Conservation (phyloP, 2,329 filamentous ascomycete genomes). For the Mollisia scopiformis region DNA sequence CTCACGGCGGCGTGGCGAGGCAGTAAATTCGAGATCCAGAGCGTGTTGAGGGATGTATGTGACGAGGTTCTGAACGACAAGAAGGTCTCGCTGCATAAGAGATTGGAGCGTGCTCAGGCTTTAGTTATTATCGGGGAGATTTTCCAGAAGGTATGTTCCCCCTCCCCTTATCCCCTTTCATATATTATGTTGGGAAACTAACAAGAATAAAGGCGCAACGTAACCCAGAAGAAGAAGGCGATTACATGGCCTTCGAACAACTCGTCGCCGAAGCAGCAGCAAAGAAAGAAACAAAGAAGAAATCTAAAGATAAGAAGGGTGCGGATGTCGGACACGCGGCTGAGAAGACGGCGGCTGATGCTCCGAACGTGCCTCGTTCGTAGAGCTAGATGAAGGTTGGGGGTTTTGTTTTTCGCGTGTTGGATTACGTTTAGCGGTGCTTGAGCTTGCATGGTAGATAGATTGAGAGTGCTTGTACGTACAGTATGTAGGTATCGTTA, state of each 20-base stretch:
- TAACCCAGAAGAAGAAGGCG: constrained; percentile 93
- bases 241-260: constrained; percentile 98
- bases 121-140: constrained; percentile 87
- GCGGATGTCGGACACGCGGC: constrained; percentile 30
- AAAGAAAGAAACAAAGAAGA: constrained; percentile 85
- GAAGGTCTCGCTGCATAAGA: constrained; percentile 80
- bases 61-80: constrained; percentile 81
- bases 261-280: constrained; percentile 94
- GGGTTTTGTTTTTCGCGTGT: too few species aligned
- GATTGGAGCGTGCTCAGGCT: constrained; percentile 88
- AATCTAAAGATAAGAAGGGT: constrained; percentile 60
- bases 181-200: neutral
- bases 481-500: too few species aligned
- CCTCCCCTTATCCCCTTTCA: constrained; percentile 5
- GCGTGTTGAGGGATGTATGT: constrained; percentile 91
- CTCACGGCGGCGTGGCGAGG: constrained; percentile 95
- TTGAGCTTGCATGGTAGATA: too few species aligned
- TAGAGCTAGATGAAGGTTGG: constrained; percentile 2
- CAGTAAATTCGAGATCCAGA: constrained; percentile 97
- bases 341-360: constrained; percentile 39
- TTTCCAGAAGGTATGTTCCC: constrained; percentile 73
- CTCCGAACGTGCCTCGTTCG: constrained; percentile 42
- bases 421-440: too few species aligned
- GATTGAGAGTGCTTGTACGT: too few species aligned
- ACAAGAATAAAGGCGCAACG: constrained; percentile 69